Evolutionary conservation across 345 rosid species (phyloP).

Genomic region (Nasturtium officinale): DNA sequence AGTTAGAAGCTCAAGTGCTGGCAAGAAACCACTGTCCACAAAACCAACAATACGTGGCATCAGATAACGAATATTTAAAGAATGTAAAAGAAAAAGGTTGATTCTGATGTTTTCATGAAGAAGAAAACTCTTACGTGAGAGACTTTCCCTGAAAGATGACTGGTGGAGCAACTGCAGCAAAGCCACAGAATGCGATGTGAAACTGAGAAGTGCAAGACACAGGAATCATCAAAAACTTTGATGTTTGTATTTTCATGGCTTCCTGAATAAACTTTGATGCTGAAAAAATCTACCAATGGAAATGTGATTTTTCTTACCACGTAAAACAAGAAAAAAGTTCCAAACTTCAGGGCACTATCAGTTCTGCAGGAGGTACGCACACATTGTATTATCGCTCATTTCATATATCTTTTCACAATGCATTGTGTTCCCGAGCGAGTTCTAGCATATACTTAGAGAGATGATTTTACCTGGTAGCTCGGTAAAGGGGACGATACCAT

Average conservation of each 20-base stretch:
- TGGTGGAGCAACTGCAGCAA: conserved; percentile 94
- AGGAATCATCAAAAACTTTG: conserved; percentile 11
- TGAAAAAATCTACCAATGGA: conserved; percentile 18
- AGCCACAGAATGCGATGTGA: conserved; percentile 80
- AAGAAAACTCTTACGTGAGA: conserved; percentile 70
- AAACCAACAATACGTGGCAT: conserved; percentile 26
- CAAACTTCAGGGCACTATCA: conserved; percentile 95
- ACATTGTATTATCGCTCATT: conserved; percentile 15
- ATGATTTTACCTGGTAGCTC: conserved; percentile 82
- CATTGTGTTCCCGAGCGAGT: not conserved
- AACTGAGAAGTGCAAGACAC: conserved; percentile 55
- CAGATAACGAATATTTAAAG: conserved; percentile 7
- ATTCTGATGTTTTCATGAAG: conserved; percentile 18
- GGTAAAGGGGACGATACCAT: conserved; percentile 97
- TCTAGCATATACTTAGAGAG: conserved; percentile 21
- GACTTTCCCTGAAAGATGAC: conserved; percentile 92
- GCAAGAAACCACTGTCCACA: conserved; percentile 82
- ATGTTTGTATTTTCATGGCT: not conserved
- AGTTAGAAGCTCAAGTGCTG: conserved; percentile 72
- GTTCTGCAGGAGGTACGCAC: conserved; percentile 64
- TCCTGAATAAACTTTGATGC: conserved; percentile 13
- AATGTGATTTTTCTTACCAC: conserved; percentile 51
- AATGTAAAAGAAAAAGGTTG: conserved; percentile 5
- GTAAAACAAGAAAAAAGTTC: conserved; percentile 84
- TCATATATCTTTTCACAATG: not conserved